Evolutionary conservation across 2,329 filamentous ascomycete species (phyloP).

Genomic region (Bretziella fagacearum): DNA sequence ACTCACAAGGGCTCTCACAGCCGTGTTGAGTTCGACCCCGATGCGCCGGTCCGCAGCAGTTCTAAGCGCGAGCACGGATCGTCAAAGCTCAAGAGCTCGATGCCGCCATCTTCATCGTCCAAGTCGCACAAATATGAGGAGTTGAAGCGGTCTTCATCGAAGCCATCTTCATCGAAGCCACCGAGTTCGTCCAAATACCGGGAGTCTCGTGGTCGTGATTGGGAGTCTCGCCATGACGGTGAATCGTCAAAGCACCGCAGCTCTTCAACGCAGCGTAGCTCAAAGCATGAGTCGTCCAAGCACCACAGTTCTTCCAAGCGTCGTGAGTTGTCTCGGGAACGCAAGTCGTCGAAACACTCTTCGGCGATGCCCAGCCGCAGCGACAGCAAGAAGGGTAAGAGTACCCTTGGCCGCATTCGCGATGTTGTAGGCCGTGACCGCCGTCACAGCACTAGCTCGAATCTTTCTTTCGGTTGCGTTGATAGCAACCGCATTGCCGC

Average conservation of each 20-base stretch:
- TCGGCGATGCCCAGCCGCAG: too few relatives aligned
- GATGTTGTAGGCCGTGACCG: neutral
- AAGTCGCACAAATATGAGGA: neutral
- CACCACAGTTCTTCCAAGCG: neutral
- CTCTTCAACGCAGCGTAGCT: too few relatives aligned
- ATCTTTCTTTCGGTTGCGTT: slow-evolving; percentile 12
- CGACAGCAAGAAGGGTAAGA: neutral
- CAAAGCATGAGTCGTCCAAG: neutral
- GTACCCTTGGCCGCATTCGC: neutral
- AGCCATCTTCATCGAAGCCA: neutral
- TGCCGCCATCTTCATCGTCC: neutral
- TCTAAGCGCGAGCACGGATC: too few relatives aligned
- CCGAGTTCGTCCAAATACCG: too few relatives aligned
- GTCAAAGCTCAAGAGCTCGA: neutral
- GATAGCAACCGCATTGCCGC: slow-evolving; percentile 11
- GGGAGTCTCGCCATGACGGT: too few relatives aligned
- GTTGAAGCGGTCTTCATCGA: neutral
- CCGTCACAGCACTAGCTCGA: neutral
- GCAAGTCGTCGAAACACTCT: neutral
- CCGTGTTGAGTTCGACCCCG: neutral
- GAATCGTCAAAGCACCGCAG: too few relatives aligned
- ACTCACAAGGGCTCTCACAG: neutral
- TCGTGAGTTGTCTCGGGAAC: neutral
- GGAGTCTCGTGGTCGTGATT: too few relatives aligned
- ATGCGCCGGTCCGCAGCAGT: neutral